These are phyloP conservation scores for Metschnikowia borealis DNA, from an alignment of 805 yeast genomes.

Conservation along the genomic window DNA sequence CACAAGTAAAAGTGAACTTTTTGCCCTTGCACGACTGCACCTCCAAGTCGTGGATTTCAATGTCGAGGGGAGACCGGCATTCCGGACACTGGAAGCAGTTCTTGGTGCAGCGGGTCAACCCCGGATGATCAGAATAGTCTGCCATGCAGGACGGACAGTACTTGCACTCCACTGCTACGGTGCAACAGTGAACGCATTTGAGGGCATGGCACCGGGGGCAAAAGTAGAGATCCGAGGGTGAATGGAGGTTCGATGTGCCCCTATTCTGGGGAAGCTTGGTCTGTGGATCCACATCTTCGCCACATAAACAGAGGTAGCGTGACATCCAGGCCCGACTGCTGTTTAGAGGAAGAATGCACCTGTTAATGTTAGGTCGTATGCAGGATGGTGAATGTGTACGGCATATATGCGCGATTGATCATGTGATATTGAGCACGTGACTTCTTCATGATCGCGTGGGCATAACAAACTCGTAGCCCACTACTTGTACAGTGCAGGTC, in stretches of 20 bases:
- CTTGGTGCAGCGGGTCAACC: slow-evolving; percentile 26
- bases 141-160: slow-evolving; percentile 37
- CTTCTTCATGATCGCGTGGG: no score
- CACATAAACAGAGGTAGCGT: slow-evolving; percentile 16
- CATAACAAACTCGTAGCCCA: no score
- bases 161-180: slow-evolving; percentile 23
- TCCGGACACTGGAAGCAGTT: slow-evolving; percentile 40
- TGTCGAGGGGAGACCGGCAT: slow-evolving; percentile 27
- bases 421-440: no score
- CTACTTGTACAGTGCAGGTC: no score
- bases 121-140: slow-evolving; percentile 27
- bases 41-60: slow-evolving; percentile 18
- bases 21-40: slow-evolving; percentile 9
- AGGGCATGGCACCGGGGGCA: slow-evolving; percentile 36
- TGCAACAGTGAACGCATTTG: slow-evolving; percentile 27
- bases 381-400: no score
- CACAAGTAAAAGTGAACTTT: slow-evolving; percentile 13
- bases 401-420: no score
- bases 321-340: slow-evolving; percentile 1
- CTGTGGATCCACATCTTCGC: neutral
- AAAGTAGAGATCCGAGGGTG: slow-evolving; percentile 26
- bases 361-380: neutral
- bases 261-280: slow-evolving; percentile 6
- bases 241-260: slow-evolving; percentile 8
- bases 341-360: neutral